phyloP scores from a whole-genome alignment of 2,329 filamentous ascomycete genomes.

The Chrysoporthe deuterocubensis region DNA sequence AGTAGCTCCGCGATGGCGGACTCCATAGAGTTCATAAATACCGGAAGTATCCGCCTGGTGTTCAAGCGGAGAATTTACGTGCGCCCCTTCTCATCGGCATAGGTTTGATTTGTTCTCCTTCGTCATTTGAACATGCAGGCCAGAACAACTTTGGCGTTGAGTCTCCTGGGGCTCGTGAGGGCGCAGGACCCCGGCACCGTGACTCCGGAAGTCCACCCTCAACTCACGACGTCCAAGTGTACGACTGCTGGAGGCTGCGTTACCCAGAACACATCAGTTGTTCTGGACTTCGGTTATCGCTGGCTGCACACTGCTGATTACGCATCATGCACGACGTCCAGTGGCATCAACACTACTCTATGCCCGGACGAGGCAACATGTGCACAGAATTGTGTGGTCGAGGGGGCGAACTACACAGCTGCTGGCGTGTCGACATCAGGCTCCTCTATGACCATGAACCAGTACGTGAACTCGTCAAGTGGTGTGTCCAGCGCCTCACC shows the following conservation, averaged over 20 bases:
- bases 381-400: constrained; percentile 52
- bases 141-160: constrained; percentile 1
- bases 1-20: constrained; percentile 3
- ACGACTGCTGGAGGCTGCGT: constrained; percentile 48
- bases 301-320: constrained; percentile 42
- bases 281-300: constrained; percentile 47
- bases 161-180: constrained; percentile 29
- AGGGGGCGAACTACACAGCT: constrained; percentile 48
- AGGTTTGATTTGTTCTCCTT: neutral
- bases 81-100: too few relatives aligned
- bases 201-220: constrained; percentile 46
- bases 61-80: neutral
- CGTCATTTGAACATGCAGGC: constrained; percentile 4
- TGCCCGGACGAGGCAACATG: constrained; percentile 50
- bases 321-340: constrained; percentile 34
- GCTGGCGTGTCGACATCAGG: constrained; percentile 34
- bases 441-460: constrained; percentile 35
- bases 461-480: constrained; percentile 33
- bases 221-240: constrained; percentile 49
- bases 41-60: neutral
- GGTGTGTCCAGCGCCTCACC: constrained; percentile 36
- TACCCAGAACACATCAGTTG: constrained; percentile 45
- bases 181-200: constrained; percentile 36
- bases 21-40: neutral
- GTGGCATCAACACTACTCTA: constrained; percentile 38